A percentile compares a stretch with the other conserved stretches of the same genome.
phyloP scores from a whole-genome alignment of 352 stramenopile species.

The Plasmopara muralis region DNA sequence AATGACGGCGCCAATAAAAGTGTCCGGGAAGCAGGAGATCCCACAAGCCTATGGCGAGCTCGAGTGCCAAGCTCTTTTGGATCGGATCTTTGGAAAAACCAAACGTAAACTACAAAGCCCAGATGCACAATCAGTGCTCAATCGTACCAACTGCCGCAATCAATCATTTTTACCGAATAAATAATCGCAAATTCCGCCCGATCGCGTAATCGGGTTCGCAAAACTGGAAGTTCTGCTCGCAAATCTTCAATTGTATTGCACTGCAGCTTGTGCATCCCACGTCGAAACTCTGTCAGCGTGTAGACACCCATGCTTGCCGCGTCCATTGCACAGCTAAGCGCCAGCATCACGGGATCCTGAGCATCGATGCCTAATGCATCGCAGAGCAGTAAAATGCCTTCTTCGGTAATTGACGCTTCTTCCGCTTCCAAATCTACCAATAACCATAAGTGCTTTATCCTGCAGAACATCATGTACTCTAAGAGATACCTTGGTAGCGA shows the following conservation, averaged over 20 bases:
- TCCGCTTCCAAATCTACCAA: slow-evolving; percentile 34
- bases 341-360: slow-evolving; percentile 76
- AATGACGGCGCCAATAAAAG: slow-evolving; percentile 62
- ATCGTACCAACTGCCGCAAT: neutral
- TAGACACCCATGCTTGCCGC: slow-evolving; percentile 74
- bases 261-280: slow-evolving; percentile 61
- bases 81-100: slow-evolving; percentile 76
- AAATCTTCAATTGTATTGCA: slow-evolving; percentile 56
- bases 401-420: slow-evolving; percentile 72
- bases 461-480: neutral
- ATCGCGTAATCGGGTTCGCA: slow-evolving; percentile 47
- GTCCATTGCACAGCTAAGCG: slow-evolving; percentile 75
- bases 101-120: slow-evolving; percentile 60
- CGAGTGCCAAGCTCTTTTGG: slow-evolving; percentile 72
- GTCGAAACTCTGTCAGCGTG: slow-evolving; percentile 61
- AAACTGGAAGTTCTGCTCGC: slow-evolving; percentile 34
- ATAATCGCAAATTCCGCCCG: slow-evolving; percentile 55
- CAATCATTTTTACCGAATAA: slow-evolving; percentile 55
- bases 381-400: slow-evolving; percentile 73
- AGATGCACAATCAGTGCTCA: neutral
- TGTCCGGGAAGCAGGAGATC: slow-evolving; percentile 57
- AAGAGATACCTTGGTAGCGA: slow-evolving; percentile 44
- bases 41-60: slow-evolving; percentile 69
- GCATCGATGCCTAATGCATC: slow-evolving; percentile 60
- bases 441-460: neutral